Percentiles rank a stretch among this genome's conserved stretches.
Conservation (phyloP, 495 filamentous ascomycete species). For the Wilcoxina mikolae region DNA sequence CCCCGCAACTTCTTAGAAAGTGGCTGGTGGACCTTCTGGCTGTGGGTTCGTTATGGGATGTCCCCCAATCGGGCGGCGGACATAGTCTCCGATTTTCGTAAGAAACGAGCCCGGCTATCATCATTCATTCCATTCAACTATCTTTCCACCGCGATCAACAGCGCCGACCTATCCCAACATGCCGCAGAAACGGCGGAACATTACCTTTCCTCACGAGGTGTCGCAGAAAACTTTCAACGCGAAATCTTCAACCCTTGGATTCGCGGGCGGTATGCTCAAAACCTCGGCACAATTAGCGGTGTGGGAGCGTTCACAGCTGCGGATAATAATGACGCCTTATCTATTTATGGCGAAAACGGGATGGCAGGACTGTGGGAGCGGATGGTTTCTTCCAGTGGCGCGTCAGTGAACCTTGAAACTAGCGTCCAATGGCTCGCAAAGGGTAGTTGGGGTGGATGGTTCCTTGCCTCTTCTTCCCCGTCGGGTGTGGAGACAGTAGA, state of each 20-base stretch:
- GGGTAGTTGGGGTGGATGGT: slow-evolving; percentile 26
- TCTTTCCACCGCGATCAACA: background rate
- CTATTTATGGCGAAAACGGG: slow-evolving; percentile 61
- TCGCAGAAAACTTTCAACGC: slow-evolving; percentile 40
- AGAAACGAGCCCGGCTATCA: background rate
- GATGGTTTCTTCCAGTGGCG: slow-evolving; percentile 52
- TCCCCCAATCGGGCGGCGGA: background rate
- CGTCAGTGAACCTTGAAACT: slow-evolving; percentile 48
- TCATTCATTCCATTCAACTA: background rate
- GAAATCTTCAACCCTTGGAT: slow-evolving; percentile 85
- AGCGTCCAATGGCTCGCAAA: slow-evolving; percentile 46
- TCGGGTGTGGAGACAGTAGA: slow-evolving; percentile 15
- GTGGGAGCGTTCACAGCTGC: slow-evolving; percentile 34
- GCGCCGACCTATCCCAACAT: background rate
- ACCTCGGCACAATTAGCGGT: slow-evolving; percentile 67
- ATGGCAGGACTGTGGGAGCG: slow-evolving; percentile 84
- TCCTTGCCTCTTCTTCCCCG: slow-evolving; percentile 12
- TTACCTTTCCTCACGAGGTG: background rate
- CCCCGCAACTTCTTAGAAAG: background rate
- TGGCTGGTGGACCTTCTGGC: background rate
- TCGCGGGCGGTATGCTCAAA: slow-evolving; percentile 85
- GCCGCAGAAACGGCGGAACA: background rate
- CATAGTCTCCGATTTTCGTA: background rate
- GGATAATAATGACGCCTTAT: slow-evolving; percentile 75
- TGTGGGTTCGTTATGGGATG: background rate